Conservation (phyloP, 2,329 filamentous ascomycete species). For the Aureobasidium sp. region DNA sequence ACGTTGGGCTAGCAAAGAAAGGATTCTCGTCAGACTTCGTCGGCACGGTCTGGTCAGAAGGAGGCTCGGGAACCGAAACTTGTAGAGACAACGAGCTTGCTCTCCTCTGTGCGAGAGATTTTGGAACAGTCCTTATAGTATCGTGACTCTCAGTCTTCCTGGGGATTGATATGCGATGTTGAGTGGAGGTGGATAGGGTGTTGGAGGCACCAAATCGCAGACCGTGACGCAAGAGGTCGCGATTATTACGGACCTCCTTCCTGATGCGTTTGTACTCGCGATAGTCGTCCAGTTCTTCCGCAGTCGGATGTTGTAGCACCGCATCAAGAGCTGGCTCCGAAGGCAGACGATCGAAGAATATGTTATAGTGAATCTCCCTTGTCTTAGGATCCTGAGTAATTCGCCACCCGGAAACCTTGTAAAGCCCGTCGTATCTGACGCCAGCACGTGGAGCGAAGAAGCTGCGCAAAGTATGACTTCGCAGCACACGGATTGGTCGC, state of each 20-base stretch:
- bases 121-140: background rate
- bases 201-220: background rate
- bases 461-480: slow-evolving; percentile 38
- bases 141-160: background rate
- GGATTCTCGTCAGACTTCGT: background rate
- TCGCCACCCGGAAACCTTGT: slow-evolving; percentile 36
- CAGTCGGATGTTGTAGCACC: slow-evolving; percentile 34
- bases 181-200: background rate
- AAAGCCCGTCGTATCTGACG: slow-evolving; percentile 44
- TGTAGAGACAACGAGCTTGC: background rate
- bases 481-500: slow-evolving; percentile 38
- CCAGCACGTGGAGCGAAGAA: slow-evolving; percentile 42
- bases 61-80: background rate
- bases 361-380: slow-evolving; percentile 30
- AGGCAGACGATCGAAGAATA: slow-evolving; percentile 33
- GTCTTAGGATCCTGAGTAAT: slow-evolving; percentile 27
- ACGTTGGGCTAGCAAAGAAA: background rate
- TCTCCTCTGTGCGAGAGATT: background rate
- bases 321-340: slow-evolving; percentile 29
- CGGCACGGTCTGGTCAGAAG: background rate
- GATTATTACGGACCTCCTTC: background rate
- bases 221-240: slow-evolving; percentile 1
- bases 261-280: slow-evolving; percentile 40
- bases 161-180: background rate
- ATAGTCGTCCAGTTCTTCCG: slow-evolving; percentile 44